Evolutionary conservation across 2,329 filamentous ascomycete genomes (phyloP), one percentile per base, ranked within the genome.

Genomic region (Colletotrichum orbiculare): DNA sequence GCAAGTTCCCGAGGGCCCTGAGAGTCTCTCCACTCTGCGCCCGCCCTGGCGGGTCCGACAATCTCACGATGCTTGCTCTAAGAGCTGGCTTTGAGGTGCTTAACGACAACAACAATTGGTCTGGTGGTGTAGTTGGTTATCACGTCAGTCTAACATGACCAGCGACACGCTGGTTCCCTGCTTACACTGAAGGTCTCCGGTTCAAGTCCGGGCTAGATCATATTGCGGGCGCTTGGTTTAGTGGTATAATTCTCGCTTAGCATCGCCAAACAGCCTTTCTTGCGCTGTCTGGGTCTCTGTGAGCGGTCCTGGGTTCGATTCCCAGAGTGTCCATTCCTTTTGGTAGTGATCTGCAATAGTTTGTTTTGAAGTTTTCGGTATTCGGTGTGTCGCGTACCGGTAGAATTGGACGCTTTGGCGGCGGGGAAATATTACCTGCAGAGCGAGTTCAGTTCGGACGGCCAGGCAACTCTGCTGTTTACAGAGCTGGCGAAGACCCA

Each of bases 121-220:
- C 57, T 62, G 64, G 60, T 75, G 71, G 73, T 74, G 73, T 74
- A 75, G 78, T 81, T 81, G 78, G 78, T 81, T 80, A 81, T 81
- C 78, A 80, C 79, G 75, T 81, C 77, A 80, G 78, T 81, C 77
- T 81, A 81, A 81, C 78, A 74, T 8, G 1, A 17, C 25, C 35
- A 48, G 15, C 1, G 8, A 5, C 2, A 8, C 37, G 3, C 12
- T 6, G 15, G 10, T 9, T 25, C 2, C 13, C 42, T 39, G 15
- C 45, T 25, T 47, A 11, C 62, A 62, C 52, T 56, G 62, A 65
- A 65, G 62, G 58, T 65, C 62, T 62, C 57, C 52, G 58, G 62
- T 62, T 65, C 62, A 62, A 56, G 62, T 57, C 58, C 62, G 62
- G 52, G 62, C 62, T 53, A 62, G 52, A 65, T 62, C 52, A 65